Conservation (phyloP, 1,284 basidiomycete genomes). For the Papiliotrema laurentii region DNA sequence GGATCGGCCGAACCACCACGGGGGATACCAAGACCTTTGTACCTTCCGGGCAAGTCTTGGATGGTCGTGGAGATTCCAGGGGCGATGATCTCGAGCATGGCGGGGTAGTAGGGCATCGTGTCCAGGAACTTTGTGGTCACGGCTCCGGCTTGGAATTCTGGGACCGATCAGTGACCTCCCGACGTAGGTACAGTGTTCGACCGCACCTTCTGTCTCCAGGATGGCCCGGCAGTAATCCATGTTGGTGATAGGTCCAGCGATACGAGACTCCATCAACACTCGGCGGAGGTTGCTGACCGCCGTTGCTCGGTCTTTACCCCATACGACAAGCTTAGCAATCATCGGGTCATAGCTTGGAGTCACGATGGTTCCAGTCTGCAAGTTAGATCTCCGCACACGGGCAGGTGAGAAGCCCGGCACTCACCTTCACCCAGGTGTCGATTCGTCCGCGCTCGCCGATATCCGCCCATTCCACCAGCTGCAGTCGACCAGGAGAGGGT, state of each 20-base stretch:
- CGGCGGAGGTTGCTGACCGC: conserved; percentile 17
- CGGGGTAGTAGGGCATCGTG: conserved; percentile 30
- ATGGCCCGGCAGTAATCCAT: conserved; percentile 55
- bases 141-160: conserved; percentile 35
- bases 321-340: conserved; percentile 31
- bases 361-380: conserved; percentile 48
- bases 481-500: conserved; percentile 62
- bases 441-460: conserved; percentile 31
- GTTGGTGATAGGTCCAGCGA: conserved; percentile 58
- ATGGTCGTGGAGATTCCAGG: conserved; percentile 60
- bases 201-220: conserved; percentile 47
- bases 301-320: conserved; percentile 16
- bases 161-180: too few relatives aligned
- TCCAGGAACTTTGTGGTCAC: conserved; percentile 20
- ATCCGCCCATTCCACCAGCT: conserved; percentile 53
- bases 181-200: too few relatives aligned
- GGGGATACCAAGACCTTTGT: conserved; percentile 60
- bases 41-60: conserved; percentile 62
- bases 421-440: conserved; percentile 44
- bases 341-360: conserved; percentile 59
- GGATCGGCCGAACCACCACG: conserved; percentile 65
- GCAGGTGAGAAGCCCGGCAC: conserved; percentile 56
- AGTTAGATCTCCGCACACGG: conserved; percentile 50
- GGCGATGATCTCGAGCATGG: conserved; percentile 57
- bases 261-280: conserved; percentile 47